Percentiles rank a stretch among this genome's conserved stretches.
phyloP scores from a whole-genome alignment of 352 stramenopile genomes.

The Pythium rhizo-oryzae region DNA sequence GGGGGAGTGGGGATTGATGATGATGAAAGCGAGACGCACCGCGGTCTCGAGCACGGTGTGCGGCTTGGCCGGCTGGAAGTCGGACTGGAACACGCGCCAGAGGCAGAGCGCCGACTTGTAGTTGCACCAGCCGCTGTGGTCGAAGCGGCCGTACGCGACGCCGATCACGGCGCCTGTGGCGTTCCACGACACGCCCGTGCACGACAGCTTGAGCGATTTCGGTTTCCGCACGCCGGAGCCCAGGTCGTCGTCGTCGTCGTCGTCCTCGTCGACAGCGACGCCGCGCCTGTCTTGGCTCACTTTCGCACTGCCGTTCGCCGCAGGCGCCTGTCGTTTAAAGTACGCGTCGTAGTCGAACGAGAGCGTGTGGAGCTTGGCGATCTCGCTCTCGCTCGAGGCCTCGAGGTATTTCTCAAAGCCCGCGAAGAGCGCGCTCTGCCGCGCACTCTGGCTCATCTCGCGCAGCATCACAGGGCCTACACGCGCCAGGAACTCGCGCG shows the following conservation, averaged over 20 bases:
- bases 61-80: slow-evolving; percentile 68
- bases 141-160: slow-evolving; percentile 83
- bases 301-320: neutral
- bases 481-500: slow-evolving; percentile 41
- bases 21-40: slow-evolving; percentile 34
- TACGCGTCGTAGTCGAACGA: slow-evolving; percentile 75
- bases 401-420: slow-evolving; percentile 62
- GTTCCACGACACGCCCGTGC: slow-evolving; percentile 88
- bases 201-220: slow-evolving; percentile 65
- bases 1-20: no score
- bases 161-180: slow-evolving; percentile 79
- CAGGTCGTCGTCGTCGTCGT: slow-evolving; percentile 9
- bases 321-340: slow-evolving; percentile 32
- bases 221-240: slow-evolving; percentile 10
- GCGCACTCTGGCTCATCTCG: slow-evolving; percentile 54
- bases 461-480: slow-evolving; percentile 57
- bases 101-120: slow-evolving; percentile 83
- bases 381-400: slow-evolving; percentile 66
- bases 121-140: slow-evolving; percentile 89
- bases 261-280: neutral
- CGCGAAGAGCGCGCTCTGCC: slow-evolving; percentile 48
- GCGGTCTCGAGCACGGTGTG: slow-evolving; percentile 80
- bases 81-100: slow-evolving; percentile 85
- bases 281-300: neutral
- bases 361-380: slow-evolving; percentile 62